Conservation (phyloP, 1,284 basidiomycete genomes). For the Lentinula novae-zelandiae region DNA sequence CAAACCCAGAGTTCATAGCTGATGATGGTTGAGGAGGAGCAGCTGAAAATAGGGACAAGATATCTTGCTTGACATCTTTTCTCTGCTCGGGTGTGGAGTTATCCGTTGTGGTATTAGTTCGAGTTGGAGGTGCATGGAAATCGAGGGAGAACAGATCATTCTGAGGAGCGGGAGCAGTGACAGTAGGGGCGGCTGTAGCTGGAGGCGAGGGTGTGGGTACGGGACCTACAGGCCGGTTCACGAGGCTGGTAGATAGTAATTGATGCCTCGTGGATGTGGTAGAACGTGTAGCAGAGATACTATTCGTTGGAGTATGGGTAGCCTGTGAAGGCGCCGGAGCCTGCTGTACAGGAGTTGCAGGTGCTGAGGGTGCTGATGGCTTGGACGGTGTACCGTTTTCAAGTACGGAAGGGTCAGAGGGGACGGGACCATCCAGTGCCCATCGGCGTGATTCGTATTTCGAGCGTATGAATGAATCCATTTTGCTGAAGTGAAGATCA, state of each 20-base stretch:
- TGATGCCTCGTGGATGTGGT: conserved; percentile 50
- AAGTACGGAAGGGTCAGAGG: conserved; percentile 78
- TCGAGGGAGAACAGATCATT: conserved; percentile 85
- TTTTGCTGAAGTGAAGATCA: conserved; percentile 63
- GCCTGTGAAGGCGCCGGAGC: conserved; percentile 23
- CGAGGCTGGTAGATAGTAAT: conserved; percentile 40
- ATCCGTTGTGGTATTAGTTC: conserved; percentile 25
- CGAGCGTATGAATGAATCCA: conserved; percentile 96
- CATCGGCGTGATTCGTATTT: conserved; percentile 95
- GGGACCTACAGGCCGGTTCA: conserved; percentile 10
- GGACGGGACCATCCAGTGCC: conserved; percentile 87
- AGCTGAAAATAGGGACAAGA: conserved; percentile 80
- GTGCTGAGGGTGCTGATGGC: conserved; percentile 22
- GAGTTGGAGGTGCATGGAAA: conserved; percentile 59
- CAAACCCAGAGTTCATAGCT: conserved; percentile 20
- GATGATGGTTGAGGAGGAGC: conserved; percentile 29
- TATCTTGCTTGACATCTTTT: conserved; percentile 82
- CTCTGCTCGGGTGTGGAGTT: conserved; percentile 35
- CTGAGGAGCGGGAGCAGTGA: conserved; percentile 25
- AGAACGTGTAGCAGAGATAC: conserved; percentile 26
- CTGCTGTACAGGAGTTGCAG: conserved; percentile 28
- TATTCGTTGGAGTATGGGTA: conserved; percentile 28
- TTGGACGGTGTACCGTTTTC: conserved; percentile 43
- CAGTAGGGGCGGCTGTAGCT: conserved; percentile 22
- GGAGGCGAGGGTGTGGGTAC: conserved; percentile 21